Evolutionary conservation across 768 basidiomycete species (phyloP).

Genomic region (Macrolepiota dolichaula): DNA sequence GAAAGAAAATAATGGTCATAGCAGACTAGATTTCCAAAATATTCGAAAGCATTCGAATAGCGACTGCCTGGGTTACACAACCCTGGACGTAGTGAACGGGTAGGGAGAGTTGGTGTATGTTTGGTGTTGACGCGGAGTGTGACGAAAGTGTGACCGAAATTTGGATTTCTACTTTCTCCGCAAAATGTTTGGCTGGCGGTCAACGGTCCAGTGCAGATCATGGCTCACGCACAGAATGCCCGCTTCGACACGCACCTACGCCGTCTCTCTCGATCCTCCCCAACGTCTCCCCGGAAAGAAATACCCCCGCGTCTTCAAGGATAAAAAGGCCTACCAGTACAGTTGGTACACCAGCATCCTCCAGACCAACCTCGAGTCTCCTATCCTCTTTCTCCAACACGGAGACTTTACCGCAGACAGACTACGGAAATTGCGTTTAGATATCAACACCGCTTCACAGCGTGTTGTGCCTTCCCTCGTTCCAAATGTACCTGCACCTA

Average conservation of each 20-base stretch:
- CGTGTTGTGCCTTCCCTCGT: slow-evolving; percentile 39
- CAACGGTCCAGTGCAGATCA: neutral
- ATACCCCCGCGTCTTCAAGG: slow-evolving; percentile 65
- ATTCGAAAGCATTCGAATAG: too few relatives aligned
- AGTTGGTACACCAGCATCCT: slow-evolving; percentile 77
- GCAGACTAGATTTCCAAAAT: too few relatives aligned
- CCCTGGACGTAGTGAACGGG: neutral
- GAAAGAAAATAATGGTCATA: too few relatives aligned
- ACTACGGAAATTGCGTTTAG: slow-evolving; percentile 64
- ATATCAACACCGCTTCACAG: slow-evolving; percentile 56
- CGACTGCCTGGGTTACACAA: too few relatives aligned
- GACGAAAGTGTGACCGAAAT: slow-evolving; percentile 4
- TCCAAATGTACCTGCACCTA: slow-evolving; percentile 25
- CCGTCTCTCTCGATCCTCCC: slow-evolving; percentile 52
- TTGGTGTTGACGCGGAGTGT: neutral
- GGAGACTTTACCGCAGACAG: slow-evolving; percentile 68
- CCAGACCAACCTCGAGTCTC: slow-evolving; percentile 46
- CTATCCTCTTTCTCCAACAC: slow-evolving; percentile 79
- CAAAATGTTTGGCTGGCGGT: slow-evolving; percentile 6
- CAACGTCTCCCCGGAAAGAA: slow-evolving; percentile 50
- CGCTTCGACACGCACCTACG: slow-evolving; percentile 39
- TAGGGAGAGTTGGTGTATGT: neutral
- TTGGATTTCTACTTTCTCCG: slow-evolving; percentile 1
- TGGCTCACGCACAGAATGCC: slow-evolving; percentile 2
- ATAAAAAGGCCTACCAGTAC: slow-evolving; percentile 80